These are phyloP conservation scores for Radiomyces spectabilis DNA, from an alignment of 192 early-diverging fungal genomes.

Conservation along the genomic window DNA sequence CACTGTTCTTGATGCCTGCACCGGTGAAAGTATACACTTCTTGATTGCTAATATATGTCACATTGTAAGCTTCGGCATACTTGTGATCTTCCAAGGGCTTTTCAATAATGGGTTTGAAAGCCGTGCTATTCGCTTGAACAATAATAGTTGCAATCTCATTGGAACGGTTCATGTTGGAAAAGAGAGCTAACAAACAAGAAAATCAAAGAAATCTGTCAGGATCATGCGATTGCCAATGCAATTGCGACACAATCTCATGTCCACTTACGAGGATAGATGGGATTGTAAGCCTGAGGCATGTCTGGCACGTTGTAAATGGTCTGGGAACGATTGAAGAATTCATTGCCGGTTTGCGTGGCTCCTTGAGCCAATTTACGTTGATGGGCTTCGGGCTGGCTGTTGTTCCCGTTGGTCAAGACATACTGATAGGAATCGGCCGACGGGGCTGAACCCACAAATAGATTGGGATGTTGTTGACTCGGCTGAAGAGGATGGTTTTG, in stretches of 20 bases:
- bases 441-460: conserved; percentile 5
- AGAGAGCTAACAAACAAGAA: too few species aligned
- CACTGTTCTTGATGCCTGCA: conserved; percentile 25
- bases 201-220: too few species aligned
- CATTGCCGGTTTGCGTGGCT: conserved; percentile 20
- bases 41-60: conserved; percentile 32
- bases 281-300: conserved; percentile 30
- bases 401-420: not conserved
- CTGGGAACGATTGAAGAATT: conserved; percentile 33
- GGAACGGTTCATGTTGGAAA: conserved; percentile 19
- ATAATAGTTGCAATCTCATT: conserved; percentile 38
- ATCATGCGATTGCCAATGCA: too few species aligned
- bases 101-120: conserved; percentile 19
- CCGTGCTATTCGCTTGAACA: conserved; percentile 21
- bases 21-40: conserved; percentile 28
- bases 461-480: not conserved
- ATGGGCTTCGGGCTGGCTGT: not conserved
- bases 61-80: conserved; percentile 13
- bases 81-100: conserved; percentile 13
- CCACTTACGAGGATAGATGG: conserved; percentile 29
- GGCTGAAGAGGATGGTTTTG: not conserved
- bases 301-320: conserved; percentile 17
- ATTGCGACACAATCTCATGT: too few species aligned
- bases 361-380: not conserved
- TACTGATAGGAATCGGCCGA: conserved; percentile 4